These are phyloP conservation scores for Pseudopithomyces maydicus DNA, from an alignment of 2,329 filamentous ascomycete species.

Conservation along the genomic window DNA sequence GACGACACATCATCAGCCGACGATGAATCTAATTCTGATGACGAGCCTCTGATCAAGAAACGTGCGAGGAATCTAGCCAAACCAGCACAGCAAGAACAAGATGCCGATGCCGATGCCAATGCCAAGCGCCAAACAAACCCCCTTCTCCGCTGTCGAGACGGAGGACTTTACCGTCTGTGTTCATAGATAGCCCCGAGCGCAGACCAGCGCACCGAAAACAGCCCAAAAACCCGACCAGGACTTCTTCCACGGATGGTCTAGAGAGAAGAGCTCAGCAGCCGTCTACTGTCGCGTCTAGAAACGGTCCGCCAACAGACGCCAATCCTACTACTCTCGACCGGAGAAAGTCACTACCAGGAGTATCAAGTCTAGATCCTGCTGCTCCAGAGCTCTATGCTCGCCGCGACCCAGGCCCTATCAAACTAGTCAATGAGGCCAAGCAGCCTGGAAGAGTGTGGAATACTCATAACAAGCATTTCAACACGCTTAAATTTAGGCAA, in stretches of 20 bases:
- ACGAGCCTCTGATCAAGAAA: background rate
- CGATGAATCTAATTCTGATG: background rate
- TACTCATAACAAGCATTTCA: constrained; percentile 21
- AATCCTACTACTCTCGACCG: background rate
- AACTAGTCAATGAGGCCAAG: constrained; percentile 30
- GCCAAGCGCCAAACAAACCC: background rate
- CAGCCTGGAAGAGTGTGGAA: constrained; percentile 13
- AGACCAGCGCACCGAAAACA: background rate
- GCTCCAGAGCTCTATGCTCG: background rate
- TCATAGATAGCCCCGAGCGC: background rate
- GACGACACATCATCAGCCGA: background rate
- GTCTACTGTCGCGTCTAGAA: background rate
- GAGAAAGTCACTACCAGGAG: background rate
- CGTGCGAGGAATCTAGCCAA: background rate
- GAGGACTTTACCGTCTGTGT: background rate
- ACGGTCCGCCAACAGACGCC: background rate
- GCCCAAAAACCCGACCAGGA: background rate
- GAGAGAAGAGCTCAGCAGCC: background rate
- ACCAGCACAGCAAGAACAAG: background rate
- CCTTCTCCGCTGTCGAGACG: background rate
- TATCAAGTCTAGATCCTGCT: background rate
- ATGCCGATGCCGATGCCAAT: background rate
- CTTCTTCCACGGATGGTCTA: background rate
- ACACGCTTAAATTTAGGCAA: constrained; percentile 19
- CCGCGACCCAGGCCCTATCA: constrained; percentile 22